Evolutionary conservation across 768 basidiomycete genomes (phyloP), one percentile per base, ranked within the genome.

Genomic region (Kwoniella botswanensis): DNA sequence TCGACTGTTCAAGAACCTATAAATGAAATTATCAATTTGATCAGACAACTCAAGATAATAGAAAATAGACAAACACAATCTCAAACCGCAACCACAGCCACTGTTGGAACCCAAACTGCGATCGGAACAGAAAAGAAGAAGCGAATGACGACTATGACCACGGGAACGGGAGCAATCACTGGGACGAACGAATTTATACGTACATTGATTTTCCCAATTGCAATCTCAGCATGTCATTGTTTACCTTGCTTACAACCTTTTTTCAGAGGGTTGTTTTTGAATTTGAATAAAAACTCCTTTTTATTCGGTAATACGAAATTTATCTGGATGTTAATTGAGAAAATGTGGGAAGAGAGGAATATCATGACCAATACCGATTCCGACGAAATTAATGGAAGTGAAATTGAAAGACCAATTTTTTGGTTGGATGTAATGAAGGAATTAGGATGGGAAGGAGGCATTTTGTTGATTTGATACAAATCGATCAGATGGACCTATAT

Each of bases 191-290:
- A 61, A 46, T 61, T 61, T 44, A 44, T 61, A n/a, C 13, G 42
- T 43, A 10, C 35, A 44, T 61, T 61, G 22, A 44, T 61, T 13
- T 61, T 61, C 42, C 59, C 59, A 17, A 43, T 61, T 4, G 13
- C 42, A 7, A 26, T 61, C 13, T 17, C 59, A 43, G 35, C 59
- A 17, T 61, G 59, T 61, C 42, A 61, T 61, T 61, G 59, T 61
- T 21, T 35, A 9, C 18, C 18, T 3, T 12, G 12, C 7, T 3
- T 43, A 9, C 59, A 61, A 22, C 15, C 18, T 4, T 61, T 26
- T 44, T 61, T 61, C n/a, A 61, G 42, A 22, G 12, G 13, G 11
- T 44, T 61, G n/a, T 61, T 61, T 44, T 61, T 61, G 22, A 61
- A 61, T 22, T 21, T 61, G 17, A 43, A 61, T 9, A 61, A 43